Conservation (phyloP, 1,284 basidiomycete genomes). For the Anthracocystis panici-leucophaei region DNA sequence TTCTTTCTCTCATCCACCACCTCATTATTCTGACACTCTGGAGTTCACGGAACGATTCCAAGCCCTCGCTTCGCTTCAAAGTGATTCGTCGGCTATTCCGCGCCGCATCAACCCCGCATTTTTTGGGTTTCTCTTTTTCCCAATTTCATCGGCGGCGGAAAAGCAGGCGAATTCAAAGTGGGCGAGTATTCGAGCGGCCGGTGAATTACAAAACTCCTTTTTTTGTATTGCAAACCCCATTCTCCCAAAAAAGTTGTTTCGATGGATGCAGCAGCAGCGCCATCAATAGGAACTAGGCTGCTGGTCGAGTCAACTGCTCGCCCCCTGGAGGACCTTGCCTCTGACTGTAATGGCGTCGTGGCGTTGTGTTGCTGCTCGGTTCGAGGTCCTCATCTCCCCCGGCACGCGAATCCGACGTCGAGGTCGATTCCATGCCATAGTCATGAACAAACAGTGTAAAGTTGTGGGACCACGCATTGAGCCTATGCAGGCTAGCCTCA, state of each 20-base stretch:
- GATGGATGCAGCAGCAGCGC: too few species aligned
- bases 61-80: not conserved
- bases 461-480: constrained; percentile 1
- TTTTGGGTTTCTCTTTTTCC: not conserved
- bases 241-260: too few species aligned
- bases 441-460: constrained; percentile 7
- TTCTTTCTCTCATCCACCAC: too few species aligned
- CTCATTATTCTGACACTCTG: too few species aligned
- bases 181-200: not conserved
- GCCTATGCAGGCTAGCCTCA: not conserved
- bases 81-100: not conserved
- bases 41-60: too few species aligned
- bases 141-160: constrained; percentile 1
- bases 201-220: not conserved
- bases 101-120: constrained; percentile 2
- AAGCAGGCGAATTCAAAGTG: not conserved
- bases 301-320: not conserved
- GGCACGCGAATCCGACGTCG: constrained; percentile 2
- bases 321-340: too few species aligned
- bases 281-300: not conserved
- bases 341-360: not conserved
- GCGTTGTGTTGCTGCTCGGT: not conserved
- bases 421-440: not conserved
- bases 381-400: not conserved
- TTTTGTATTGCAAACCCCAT: not conserved